These are phyloP conservation scores for Pyrus hybrid DNA, from an alignment of 331 rosid species.

Conservation along the genomic window DNA sequence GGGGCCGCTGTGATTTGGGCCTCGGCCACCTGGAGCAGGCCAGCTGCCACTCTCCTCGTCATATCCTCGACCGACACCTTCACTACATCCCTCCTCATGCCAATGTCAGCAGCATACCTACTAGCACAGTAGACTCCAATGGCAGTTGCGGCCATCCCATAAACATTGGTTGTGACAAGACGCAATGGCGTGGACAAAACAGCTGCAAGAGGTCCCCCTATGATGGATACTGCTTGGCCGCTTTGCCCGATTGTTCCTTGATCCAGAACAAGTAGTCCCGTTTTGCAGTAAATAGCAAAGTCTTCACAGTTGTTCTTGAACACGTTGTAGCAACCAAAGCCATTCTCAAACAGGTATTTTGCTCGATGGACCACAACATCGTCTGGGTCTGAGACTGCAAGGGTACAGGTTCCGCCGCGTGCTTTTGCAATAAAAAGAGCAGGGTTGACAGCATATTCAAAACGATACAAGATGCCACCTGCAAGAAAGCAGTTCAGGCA, in stretches of 20 bases:
- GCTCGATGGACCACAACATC: conserved; percentile 73
- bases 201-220: conserved; percentile 86
- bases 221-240: conserved; percentile 78
- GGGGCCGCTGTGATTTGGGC: conserved; percentile 28
- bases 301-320: conserved; percentile 96
- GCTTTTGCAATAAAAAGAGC: conserved; percentile 83
- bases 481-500: conserved; percentile 88
- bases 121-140: conserved; percentile 76
- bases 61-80: conserved; percentile 72
- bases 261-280: conserved; percentile 66
- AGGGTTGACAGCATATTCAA: conserved; percentile 63
- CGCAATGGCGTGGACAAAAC: conserved; percentile 65
- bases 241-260: conserved; percentile 65
- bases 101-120: conserved; percentile 77
- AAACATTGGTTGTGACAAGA: conserved; percentile 60
- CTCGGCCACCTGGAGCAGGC: conserved; percentile 54
- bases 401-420: conserved; percentile 93
- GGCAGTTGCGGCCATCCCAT: conserved; percentile 73
- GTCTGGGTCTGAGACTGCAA: conserved; percentile 55
- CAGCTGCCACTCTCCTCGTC: conserved; percentile 25
- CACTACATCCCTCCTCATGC: conserved; percentile 66
- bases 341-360: conserved; percentile 56
- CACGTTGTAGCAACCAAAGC: conserved; percentile 76
- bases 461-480: conserved; percentile 80
- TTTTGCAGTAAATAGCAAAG: conserved; percentile 92